Conservation (phyloP, 108 stramenopile genomes). For the Pseudonitzschia pungens region DNA sequence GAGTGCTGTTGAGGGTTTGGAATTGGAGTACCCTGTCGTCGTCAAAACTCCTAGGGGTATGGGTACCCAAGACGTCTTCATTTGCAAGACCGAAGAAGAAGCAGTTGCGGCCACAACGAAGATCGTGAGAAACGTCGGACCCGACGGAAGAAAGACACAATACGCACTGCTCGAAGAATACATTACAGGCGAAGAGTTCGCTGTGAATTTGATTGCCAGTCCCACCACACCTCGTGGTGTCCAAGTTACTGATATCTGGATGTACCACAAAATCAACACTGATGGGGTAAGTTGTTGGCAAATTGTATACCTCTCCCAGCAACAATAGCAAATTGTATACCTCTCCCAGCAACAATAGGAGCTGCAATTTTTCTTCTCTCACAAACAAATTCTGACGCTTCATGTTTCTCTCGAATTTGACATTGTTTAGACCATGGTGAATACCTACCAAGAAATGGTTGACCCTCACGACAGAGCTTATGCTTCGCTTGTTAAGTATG, state of each 20-base stretch:
- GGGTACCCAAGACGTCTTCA: conserved; percentile 54
- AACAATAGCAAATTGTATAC: background rate
- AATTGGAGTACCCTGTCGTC: conserved; percentile 53
- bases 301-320: background rate
- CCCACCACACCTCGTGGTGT: conserved; percentile 54
- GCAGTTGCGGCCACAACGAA: conserved; percentile 30
- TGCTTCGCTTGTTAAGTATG: conserved; percentile 43
- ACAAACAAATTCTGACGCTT: background rate
- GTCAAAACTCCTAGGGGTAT: conserved; percentile 61
- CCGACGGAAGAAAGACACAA: conserved; percentile 54
- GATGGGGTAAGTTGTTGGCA: conserved; percentile 17
- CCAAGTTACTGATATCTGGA: conserved; percentile 60
- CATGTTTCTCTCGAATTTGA: background rate
- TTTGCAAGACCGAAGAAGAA: conserved; percentile 49
- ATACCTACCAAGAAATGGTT: conserved; percentile 27
- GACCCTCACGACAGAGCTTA: conserved; percentile 43
- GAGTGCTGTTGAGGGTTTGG: conserved; percentile 46
- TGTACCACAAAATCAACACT: conserved; percentile 54
- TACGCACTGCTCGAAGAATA: conserved; percentile 60
- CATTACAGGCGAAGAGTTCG: conserved; percentile 55
- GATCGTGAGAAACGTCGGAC: conserved; percentile 51
- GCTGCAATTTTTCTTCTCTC: background rate
- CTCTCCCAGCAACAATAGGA: background rate
- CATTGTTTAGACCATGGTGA: background rate
- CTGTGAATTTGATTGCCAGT: conserved; percentile 47